Conservation (phyloP, 192 early-diverging fungal species). For the Entomortierella chlamydospora region DNA sequence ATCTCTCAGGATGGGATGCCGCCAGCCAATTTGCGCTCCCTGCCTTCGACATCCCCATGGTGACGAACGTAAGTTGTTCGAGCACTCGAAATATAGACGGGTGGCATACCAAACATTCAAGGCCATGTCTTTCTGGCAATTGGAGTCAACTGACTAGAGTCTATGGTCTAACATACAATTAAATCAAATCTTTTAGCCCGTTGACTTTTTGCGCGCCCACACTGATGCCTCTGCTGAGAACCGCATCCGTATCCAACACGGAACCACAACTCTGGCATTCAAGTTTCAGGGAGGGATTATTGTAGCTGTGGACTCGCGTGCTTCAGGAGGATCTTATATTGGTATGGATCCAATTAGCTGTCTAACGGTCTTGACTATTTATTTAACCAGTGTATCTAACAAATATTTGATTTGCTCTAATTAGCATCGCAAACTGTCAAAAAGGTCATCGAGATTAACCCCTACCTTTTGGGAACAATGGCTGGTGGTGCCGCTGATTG, state of each 20-base stretch:
- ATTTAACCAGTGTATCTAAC: too few relatives aligned
- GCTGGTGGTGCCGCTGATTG: slow-evolving; percentile 99
- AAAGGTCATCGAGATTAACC: slow-evolving; percentile 99
- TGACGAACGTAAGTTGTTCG: slow-evolving; percentile 59
- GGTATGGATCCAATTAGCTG: slow-evolving; percentile 54
- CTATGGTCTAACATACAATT: too few relatives aligned
- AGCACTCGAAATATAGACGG: background rate
- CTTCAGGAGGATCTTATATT: slow-evolving; percentile 91
- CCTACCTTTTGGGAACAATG: slow-evolving; percentile 98
- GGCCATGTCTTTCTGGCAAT: too few relatives aligned
- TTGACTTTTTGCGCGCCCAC: slow-evolving; percentile 85
- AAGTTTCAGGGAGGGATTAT: slow-evolving; percentile 95
- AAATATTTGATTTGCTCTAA: background rate
- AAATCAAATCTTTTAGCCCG: slow-evolving; percentile 67
- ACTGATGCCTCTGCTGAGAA: slow-evolving; percentile 84
- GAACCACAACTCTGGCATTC: slow-evolving; percentile 98
- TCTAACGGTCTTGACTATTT: background rate
- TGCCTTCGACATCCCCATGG: slow-evolving; percentile 67
- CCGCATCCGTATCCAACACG: slow-evolving; percentile 92
- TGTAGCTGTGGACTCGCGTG: slow-evolving; percentile 96
- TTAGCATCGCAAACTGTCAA: slow-evolving; percentile 94
- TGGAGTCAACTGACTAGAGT: too few relatives aligned
- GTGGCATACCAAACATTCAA: too few relatives aligned
- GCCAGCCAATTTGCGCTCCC: slow-evolving; percentile 64
- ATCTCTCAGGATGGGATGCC: slow-evolving; percentile 59